Conservation (phyloP, 2,329 filamentous ascomycete species). For the Salinomyces thailandicus region DNA sequence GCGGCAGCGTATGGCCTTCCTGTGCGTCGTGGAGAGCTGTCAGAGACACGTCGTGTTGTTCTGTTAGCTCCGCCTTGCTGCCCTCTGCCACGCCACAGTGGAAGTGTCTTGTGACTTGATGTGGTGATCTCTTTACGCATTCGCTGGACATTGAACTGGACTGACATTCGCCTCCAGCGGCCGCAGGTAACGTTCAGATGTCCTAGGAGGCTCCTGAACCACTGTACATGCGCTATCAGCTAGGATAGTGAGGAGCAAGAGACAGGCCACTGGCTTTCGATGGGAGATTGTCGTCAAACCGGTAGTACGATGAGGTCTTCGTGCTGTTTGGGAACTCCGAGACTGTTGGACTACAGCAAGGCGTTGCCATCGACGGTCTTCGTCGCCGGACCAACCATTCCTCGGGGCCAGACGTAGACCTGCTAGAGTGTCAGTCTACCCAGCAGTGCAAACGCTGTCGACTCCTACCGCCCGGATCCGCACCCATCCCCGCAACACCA, state of each 20-base stretch:
- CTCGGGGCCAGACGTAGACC: background rate
- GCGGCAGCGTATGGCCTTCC: background rate
- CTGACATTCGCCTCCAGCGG: slow-evolving; percentile 9
- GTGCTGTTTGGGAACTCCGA: no score
- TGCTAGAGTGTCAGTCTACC: background rate
- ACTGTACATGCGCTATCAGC: background rate
- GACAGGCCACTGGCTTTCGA: no score
- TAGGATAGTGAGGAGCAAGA: background rate
- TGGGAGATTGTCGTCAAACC: no score
- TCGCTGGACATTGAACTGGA: background rate
- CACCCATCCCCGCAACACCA: background rate
- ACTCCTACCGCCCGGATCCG: background rate
- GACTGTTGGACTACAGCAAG: background rate
- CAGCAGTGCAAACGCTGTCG: background rate
- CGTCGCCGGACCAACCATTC: background rate
- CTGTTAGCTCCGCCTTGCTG: no score
- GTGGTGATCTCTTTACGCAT: no score
- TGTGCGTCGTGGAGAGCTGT: background rate
- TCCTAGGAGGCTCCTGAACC: slow-evolving; percentile 3
- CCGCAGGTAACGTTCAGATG: slow-evolving; percentile 15
- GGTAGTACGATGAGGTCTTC: no score
- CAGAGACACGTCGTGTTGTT: background rate
- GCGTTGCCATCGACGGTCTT: background rate
- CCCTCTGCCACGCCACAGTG: background rate
- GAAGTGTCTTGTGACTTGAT: no score